Base-by-base conservation (phyloP, 1,284 basidiomycete genomes). In the Golubevia sp. region DNA sequence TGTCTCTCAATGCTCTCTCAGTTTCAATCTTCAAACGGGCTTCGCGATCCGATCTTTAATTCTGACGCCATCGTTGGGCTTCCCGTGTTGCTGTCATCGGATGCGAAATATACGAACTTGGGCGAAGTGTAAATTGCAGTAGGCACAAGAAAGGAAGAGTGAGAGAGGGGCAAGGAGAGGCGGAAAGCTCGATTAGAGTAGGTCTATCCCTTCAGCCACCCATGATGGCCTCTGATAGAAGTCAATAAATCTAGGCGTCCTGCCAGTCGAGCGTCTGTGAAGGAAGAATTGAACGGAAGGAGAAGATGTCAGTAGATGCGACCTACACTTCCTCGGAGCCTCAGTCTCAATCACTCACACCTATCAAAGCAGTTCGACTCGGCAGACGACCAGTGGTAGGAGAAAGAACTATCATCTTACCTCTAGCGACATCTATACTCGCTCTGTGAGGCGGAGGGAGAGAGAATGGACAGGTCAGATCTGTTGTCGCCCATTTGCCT, bases 331-430 rank as follows among this genome's bases (percentile, higher is more conserved):
- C n/a, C n/a, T n/a, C n/a, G n/a, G n/a, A n/a, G n/a, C n/a, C n/a
- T n/a, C n/a, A n/a, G n/a, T n/a, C n/a, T n/a, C n/a, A 44, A 6
- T 44, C 38, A 71, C 70, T 55, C 56, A 73, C 74, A 4, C 80
- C 80, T 18, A 83, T 54, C 6, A 82, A 62, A 7, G 79, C 80
- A 15, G 79, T 82, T 61, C 74, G 75, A 48, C 66, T 73, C 0
- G 80, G 80, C 24, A 83, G 55, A 25, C 72, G 70, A 24, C 79
- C 77, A 0, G 74, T 64, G 18, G 65, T 71, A 3, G 80, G 80
- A 4, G 69, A 68, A 30, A 83, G 65, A 2, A 83, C 68, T 1
- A 73, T 83, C 34, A 83, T 68, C 60, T 79, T 82, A 53, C 75
- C 74, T n/a, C 71, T 48, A 5, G 61, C 64, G 1, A 64, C 63